phyloP scores from a whole-genome alignment of 2,329 filamentous ascomycete species.

The Fusarium tanahbumbuense region DNA sequence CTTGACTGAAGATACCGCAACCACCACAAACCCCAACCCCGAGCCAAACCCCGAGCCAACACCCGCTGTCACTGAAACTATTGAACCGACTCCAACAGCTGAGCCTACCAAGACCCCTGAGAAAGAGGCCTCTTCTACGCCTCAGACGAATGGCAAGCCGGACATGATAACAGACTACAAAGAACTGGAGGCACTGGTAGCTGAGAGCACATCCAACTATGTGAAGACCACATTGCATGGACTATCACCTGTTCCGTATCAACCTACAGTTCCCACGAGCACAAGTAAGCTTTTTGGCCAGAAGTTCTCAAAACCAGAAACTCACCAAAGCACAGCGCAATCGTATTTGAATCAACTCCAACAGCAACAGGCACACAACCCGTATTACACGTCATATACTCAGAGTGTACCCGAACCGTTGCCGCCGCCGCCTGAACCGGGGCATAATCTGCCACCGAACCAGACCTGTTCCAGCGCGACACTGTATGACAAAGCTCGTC shows the following conservation, averaged over 20 bases:
- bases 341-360: slow-evolving; percentile 54
- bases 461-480: slow-evolving; percentile 66
- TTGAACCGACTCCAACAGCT: slow-evolving; percentile 29
- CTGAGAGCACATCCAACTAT: slow-evolving; percentile 59
- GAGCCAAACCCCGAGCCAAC: slow-evolving; percentile 39
- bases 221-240: slow-evolving; percentile 58
- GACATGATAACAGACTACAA: slow-evolving; percentile 55
- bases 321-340: slow-evolving; percentile 52
- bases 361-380: slow-evolving; percentile 52
- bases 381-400: slow-evolving; percentile 51
- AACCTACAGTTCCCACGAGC: slow-evolving; percentile 56
- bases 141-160: slow-evolving; percentile 48
- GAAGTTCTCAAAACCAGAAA: slow-evolving; percentile 19
- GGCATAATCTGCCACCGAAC: slow-evolving; percentile 63
- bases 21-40: not conserved
- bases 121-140: slow-evolving; percentile 38
- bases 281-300: slow-evolving; percentile 47
- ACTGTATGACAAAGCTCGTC: slow-evolving; percentile 68
- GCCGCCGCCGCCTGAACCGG: slow-evolving; percentile 46
- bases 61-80: slow-evolving; percentile 32
- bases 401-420: slow-evolving; percentile 53
- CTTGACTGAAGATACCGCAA: slow-evolving; percentile 47
- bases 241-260: slow-evolving; percentile 57
- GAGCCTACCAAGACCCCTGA: slow-evolving; percentile 44
- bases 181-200: slow-evolving; percentile 57